These are phyloP conservation scores for Cyclanthera cordifolia DNA, from an alignment of 306 rosid species.

Conservation along the genomic window DNA sequence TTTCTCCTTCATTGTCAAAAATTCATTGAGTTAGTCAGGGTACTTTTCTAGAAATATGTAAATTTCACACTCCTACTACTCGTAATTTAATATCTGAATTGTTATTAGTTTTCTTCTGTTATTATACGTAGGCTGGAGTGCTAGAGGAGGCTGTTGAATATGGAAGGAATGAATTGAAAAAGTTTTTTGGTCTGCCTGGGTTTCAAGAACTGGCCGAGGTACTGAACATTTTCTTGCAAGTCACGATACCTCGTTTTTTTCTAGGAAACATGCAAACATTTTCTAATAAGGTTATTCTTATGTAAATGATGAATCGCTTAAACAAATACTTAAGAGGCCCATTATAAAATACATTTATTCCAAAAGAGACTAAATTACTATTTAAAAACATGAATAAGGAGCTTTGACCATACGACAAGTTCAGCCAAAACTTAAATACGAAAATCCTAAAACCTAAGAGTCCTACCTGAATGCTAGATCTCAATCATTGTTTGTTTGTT, in stretches of 20 bases:
- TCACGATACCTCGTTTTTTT: not conserved
- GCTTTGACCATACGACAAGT: too few relatives aligned
- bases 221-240: constrained; percentile 8
- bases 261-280: too few relatives aligned
- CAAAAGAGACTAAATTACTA: too few relatives aligned
- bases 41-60: constrained; percentile 24
- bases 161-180: constrained; percentile 65
- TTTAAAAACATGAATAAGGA: too few relatives aligned
- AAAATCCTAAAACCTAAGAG: too few relatives aligned
- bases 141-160: constrained; percentile 83
- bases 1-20: constrained; percentile 93
- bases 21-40: constrained; percentile 90
- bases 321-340: too few relatives aligned
- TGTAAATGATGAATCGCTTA: too few relatives aligned
- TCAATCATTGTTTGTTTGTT: too few relatives aligned
- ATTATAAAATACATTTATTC: too few relatives aligned
- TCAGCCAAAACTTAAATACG: too few relatives aligned
- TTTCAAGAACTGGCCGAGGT: constrained; percentile 83
- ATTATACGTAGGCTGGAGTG: constrained; percentile 52
- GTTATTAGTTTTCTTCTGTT: constrained; percentile 14
- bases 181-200: constrained; percentile 48
- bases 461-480: too few relatives aligned
- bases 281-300: too few relatives aligned
- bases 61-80: not conserved
- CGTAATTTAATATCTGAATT: not conserved